These are phyloP conservation scores for Ramaria sp. DNA, from an alignment of 768 basidiomycete species.

Conservation along the genomic window DNA sequence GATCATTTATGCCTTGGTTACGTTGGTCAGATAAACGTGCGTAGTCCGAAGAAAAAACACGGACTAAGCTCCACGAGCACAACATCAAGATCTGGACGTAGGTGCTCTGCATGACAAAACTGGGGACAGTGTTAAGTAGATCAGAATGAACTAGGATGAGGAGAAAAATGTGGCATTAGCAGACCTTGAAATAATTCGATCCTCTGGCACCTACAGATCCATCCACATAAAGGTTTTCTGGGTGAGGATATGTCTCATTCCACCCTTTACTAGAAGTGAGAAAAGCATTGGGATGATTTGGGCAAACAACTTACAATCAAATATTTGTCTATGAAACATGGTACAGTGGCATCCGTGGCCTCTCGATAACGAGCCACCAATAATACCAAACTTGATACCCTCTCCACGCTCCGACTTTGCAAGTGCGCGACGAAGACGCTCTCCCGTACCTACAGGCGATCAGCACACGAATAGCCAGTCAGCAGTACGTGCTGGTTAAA, in stretches of 20 bases:
- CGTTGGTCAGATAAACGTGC: neutral
- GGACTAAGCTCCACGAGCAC: conserved; percentile 1
- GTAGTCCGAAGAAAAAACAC: neutral
- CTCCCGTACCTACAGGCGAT: neutral
- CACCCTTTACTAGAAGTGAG: neutral
- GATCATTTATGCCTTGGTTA: neutral
- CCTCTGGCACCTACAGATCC: conserved; percentile 7
- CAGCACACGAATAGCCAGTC: neutral
- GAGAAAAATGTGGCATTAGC: neutral
- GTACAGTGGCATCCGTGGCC: conserved; percentile 8
- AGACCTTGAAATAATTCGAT: conserved; percentile 8
- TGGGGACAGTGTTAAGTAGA: neutral
- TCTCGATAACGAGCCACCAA: conserved; percentile 4
- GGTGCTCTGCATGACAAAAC: conserved; percentile 4
- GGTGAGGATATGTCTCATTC: conserved; percentile 3
- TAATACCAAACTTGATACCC: conserved; percentile 3
- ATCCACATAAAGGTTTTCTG: neutral
- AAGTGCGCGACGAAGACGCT: neutral
- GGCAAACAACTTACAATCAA: neutral
- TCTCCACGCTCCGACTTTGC: conserved; percentile 2
- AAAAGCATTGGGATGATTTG: neutral
- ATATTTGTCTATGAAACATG: conserved; percentile 5
- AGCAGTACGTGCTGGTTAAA: neutral
- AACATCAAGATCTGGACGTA: conserved; percentile 1
- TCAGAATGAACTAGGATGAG: neutral